Evolutionary conservation across 2,329 filamentous ascomycete genomes (phyloP).

Genomic region (Claviceps sp.): DNA sequence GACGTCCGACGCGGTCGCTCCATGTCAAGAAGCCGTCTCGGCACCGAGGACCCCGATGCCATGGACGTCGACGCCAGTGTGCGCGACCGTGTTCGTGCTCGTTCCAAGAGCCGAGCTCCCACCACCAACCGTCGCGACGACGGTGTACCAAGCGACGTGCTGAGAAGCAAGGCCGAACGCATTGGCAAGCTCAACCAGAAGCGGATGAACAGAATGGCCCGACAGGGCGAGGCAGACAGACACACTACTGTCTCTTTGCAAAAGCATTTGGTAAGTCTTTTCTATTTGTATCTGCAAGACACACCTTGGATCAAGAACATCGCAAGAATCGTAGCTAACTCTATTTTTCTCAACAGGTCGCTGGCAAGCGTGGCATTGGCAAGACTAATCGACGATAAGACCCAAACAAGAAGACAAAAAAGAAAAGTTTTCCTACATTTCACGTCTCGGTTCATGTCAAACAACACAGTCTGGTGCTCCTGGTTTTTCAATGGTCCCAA

Average conservation of each 20-base stretch:
- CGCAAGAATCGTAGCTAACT: constrained; percentile 16
- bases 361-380: constrained; percentile 87
- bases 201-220: constrained; percentile 97
- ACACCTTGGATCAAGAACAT: not conserved
- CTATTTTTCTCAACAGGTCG: constrained; percentile 39
- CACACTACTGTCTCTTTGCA: constrained; percentile 68
- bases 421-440: not conserved
- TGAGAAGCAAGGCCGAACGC: constrained; percentile 69
- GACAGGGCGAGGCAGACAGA: constrained; percentile 92
- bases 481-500: too few species aligned
- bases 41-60: constrained; percentile 50
- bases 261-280: constrained; percentile 72
- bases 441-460: not conserved
- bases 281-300: not conserved
- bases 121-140: constrained; percentile 56
- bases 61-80: constrained; percentile 60
- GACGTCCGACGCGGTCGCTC: constrained; percentile 60
- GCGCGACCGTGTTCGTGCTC: constrained; percentile 51
- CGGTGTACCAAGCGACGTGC: constrained; percentile 55
- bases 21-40: constrained; percentile 46
- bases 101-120: constrained; percentile 59
- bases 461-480: not conserved
- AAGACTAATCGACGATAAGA: constrained; percentile 62
- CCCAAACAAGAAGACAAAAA: not conserved
- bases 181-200: constrained; percentile 84